phyloP scores from a whole-genome alignment of 108 stramenopile genomes.

The Nitzschia inconspicua region DNA sequence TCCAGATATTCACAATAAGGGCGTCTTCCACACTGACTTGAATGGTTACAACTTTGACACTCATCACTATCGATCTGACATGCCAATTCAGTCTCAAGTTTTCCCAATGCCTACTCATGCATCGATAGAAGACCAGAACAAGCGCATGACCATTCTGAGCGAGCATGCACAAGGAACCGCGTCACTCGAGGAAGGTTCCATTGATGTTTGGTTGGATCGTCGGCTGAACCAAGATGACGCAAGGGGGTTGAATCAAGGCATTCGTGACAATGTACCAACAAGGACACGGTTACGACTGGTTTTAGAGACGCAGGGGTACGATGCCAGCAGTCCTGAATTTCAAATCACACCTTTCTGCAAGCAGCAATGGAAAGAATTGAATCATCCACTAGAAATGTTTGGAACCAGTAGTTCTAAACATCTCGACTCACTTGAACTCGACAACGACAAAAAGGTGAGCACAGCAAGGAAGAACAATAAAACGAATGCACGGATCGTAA shows the following conservation, averaged over 20 bases:
- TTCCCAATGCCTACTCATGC: conserved; percentile 68
- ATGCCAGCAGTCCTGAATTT: conserved; percentile 28
- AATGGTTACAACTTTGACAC: conserved; percentile 69
- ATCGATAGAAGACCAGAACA: conserved; percentile 47
- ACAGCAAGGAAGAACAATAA: not conserved
- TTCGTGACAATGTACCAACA: conserved; percentile 53
- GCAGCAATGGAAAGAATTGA: conserved; percentile 58
- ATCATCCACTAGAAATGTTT: conserved; percentile 52
- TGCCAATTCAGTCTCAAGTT: conserved; percentile 65
- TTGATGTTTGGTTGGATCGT: conserved; percentile 68
- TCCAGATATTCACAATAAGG: conserved; percentile 34
- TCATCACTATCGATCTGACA: conserved; percentile 46
- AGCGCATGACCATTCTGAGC: conserved; percentile 47
- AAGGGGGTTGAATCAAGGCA: conserved; percentile 50
- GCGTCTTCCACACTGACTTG: conserved; percentile 65
- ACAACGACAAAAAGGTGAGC: conserved; percentile 16
- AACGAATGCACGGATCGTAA: not conserved
- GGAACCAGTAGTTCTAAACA: conserved; percentile 1
- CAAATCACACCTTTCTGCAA: conserved; percentile 38
- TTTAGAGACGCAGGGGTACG: conserved; percentile 26
- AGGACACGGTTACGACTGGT: conserved; percentile 55
- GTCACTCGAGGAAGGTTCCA: conserved; percentile 40
- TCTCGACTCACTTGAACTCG: not conserved
- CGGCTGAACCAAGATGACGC: conserved; percentile 46
- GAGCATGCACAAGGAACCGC: conserved; percentile 68